A percentile compares a stretch with the other conserved stretches of the same genome.
These are phyloP conservation scores for Hemisphaericaspora nanyangensis DNA, from an alignment of 805 yeast species.

Conservation along the genomic window DNA sequence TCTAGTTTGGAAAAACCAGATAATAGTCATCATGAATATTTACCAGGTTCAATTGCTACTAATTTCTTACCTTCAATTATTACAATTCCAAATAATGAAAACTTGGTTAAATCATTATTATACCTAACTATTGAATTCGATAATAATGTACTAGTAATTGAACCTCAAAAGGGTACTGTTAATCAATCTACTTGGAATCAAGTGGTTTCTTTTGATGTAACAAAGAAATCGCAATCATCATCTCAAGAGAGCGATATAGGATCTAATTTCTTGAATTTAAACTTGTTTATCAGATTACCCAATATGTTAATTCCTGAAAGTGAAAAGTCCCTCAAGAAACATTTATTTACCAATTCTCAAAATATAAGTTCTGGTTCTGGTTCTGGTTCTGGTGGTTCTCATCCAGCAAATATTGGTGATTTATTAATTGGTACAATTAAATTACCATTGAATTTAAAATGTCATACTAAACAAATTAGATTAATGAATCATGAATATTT, in stretches of 20 bases:
- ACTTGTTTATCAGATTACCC: conserved; percentile 77
- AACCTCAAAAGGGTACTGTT: conserved; percentile 81
- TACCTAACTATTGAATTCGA: conserved; percentile 92
- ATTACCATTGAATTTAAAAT: conserved; percentile 54
- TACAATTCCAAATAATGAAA: conserved; percentile 49
- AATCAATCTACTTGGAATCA: conserved; percentile 80
- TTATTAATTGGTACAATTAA: conserved; percentile 71
- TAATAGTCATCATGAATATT: conserved; percentile 15
- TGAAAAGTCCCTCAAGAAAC: conserved; percentile 24
- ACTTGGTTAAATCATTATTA: conserved; percentile 61
- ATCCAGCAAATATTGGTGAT: conserved; percentile 50
- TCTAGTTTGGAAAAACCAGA: conserved; percentile 12
- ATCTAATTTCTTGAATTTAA: conserved; percentile 62
- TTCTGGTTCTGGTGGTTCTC: conserved; percentile 9
- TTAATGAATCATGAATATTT: conserved; percentile 58
- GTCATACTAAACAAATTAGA: conserved; percentile 48
- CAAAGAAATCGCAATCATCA: conserved; percentile 22
- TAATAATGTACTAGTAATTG: conserved; percentile 85
- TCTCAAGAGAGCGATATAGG: conserved; percentile 15
- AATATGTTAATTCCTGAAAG: conserved; percentile 49
- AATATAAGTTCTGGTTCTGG: not conserved
- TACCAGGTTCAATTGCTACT: conserved; percentile 31
- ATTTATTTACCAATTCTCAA: conserved; percentile 26
- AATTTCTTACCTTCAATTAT: conserved; percentile 50
- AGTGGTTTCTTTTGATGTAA: conserved; percentile 86